A percentile compares a stretch with the other conserved stretches of the same genome.
These are phyloP conservation scores for Aspergillus campestris DNA, from an alignment of 495 filamentous ascomycete genomes.

Conservation along the genomic window DNA sequence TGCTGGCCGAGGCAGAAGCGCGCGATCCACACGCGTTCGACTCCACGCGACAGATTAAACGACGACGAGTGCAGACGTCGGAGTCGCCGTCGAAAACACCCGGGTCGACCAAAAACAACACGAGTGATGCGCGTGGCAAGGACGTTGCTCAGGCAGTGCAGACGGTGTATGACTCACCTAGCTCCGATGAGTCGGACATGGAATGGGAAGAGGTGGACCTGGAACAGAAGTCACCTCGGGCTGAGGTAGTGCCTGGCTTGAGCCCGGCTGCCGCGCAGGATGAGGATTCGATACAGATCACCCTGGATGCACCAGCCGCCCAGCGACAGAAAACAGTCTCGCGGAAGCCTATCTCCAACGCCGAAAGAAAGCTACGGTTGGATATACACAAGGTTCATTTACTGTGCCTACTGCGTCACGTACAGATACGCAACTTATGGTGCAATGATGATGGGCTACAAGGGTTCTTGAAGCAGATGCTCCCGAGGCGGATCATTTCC, in stretches of 20 bases:
- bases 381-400: slow-evolving; percentile 82
- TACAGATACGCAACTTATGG: slow-evolving; percentile 71
- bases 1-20: slow-evolving; percentile 56
- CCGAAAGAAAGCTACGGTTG: slow-evolving; percentile 62
- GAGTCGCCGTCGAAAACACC: slow-evolving; percentile 4
- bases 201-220: slow-evolving; percentile 68
- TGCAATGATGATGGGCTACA: slow-evolving; percentile 62
- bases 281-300: slow-evolving; percentile 46
- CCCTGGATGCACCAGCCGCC: slow-evolving; percentile 41
- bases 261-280: slow-evolving; percentile 7
- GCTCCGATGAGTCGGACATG: slow-evolving; percentile 51
- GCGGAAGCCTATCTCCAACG: slow-evolving; percentile 55
- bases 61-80: slow-evolving; percentile 29
- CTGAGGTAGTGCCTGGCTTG: slow-evolving; percentile 6
- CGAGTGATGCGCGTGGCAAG: not conserved
- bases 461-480: slow-evolving; percentile 46
- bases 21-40: slow-evolving; percentile 25
- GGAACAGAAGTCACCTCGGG: slow-evolving; percentile 26
- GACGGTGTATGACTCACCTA: slow-evolving; percentile 36
- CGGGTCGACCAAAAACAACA: not conserved
- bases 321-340: slow-evolving; percentile 22
- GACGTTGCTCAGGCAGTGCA: slow-evolving; percentile 22
- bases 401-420: slow-evolving; percentile 69
- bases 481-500: slow-evolving; percentile 50
- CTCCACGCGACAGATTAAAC: slow-evolving; percentile 34